Conservation (phyloP, 2,329 filamentous ascomycete genomes). For the Hypomyces rosellus region DNA sequence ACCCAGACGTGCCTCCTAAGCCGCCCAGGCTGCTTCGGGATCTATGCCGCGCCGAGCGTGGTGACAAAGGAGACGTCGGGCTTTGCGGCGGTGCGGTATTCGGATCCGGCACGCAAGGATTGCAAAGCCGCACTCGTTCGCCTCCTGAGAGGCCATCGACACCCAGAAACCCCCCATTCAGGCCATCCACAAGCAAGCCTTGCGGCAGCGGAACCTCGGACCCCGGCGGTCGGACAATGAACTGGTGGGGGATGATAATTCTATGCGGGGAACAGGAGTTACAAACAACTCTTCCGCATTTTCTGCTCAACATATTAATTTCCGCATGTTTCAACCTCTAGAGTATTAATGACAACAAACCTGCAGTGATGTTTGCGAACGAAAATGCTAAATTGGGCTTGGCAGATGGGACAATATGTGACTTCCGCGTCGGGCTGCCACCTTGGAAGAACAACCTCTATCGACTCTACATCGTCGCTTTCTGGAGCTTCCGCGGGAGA, state of each 20-base stretch:
- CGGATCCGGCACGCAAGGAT: slow-evolving; percentile 56
- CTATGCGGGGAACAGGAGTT: slow-evolving; percentile 84
- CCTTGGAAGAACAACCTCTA: slow-evolving; percentile 56
- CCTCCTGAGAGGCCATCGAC: slow-evolving; percentile 45
- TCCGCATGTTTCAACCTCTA: neutral
- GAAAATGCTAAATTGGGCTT: slow-evolving; percentile 72
- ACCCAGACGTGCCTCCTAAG: slow-evolving; percentile 20
- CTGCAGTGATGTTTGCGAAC: slow-evolving; percentile 91
- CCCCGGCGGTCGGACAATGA: slow-evolving; percentile 74
- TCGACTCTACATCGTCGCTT: slow-evolving; percentile 5
- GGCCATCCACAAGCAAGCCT: slow-evolving; percentile 31
- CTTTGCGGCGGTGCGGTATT: slow-evolving; percentile 51
- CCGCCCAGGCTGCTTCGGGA: slow-evolving; percentile 39
- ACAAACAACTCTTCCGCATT: slow-evolving; percentile 91
- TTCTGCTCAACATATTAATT: slow-evolving; percentile 42
- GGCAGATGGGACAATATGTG: slow-evolving; percentile 77
- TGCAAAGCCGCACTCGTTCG: slow-evolving; percentile 54
- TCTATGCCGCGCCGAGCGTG: slow-evolving; percentile 35
- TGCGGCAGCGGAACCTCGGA: slow-evolving; percentile 33
- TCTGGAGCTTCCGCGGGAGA: neutral
- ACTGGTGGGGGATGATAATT: slow-evolving; percentile 90
- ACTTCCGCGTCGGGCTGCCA: slow-evolving; percentile 91
- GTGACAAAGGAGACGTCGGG: slow-evolving; percentile 28
- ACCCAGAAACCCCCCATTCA: slow-evolving; percentile 35
- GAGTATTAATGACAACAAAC: slow-evolving; percentile 34